Conservation (phyloP, 371 early-diverging fungal genomes). For the Rhizopus microsporus region DNA sequence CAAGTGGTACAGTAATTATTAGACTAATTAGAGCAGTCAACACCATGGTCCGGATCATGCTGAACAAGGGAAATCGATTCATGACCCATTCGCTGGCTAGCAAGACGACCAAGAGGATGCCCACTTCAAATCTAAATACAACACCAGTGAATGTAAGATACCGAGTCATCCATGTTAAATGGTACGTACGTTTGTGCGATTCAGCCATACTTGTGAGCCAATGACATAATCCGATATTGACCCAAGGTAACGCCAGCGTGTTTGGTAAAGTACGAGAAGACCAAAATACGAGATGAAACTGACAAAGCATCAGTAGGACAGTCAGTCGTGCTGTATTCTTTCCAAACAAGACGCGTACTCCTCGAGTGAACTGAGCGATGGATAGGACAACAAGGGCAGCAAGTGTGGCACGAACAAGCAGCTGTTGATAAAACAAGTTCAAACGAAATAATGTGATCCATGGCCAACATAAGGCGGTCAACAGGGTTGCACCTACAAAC, state of each 20-base stretch:
- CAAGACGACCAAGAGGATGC: conserved; percentile 53
- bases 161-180: conserved; percentile 53
- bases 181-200: conserved; percentile 15
- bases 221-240: conserved; percentile 43
- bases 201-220: conserved; percentile 37
- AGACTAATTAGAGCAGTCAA: conserved; percentile 45
- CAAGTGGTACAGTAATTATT: conserved; percentile 62
- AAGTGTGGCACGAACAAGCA: conserved; percentile 56
- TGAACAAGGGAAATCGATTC: conserved; percentile 21
- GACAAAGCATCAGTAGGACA: conserved; percentile 62
- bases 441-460: conserved; percentile 1
- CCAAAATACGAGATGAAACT: conserved; percentile 92
- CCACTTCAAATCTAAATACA: conserved; percentile 86
- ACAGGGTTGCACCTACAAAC: conserved; percentile 76
- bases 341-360: conserved; percentile 60
- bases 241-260: conserved; percentile 76
- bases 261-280: conserved; percentile 87
- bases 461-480: conserved; percentile 37
- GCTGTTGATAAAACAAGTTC: conserved; percentile 23
- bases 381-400: conserved; percentile 50
- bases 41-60: conserved; percentile 16
- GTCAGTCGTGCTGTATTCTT: conserved; percentile 54
- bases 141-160: conserved; percentile 63
- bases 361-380: conserved; percentile 42
- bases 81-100: conserved; percentile 35